These are phyloP conservation scores for Scedosporium minutisporum DNA, from an alignment of 2,329 filamentous ascomycete species.

Conservation along the genomic window DNA sequence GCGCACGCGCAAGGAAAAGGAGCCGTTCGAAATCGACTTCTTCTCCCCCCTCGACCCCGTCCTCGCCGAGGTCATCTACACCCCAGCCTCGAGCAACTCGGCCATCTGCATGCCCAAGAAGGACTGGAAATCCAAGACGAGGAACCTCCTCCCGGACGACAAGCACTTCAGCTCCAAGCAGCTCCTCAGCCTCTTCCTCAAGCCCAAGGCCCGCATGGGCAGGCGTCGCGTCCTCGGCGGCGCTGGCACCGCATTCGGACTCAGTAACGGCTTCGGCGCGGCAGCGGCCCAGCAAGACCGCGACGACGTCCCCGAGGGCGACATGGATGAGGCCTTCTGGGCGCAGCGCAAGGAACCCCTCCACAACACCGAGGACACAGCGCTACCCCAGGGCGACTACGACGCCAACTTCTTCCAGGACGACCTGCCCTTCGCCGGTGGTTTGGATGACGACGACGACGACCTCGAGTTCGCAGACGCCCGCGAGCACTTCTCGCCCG, in stretches of 20 bases:
- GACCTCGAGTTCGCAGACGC: slow-evolving; percentile 76
- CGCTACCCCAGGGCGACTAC: slow-evolving; percentile 65
- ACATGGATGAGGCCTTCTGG: slow-evolving; percentile 96
- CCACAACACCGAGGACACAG: slow-evolving; percentile 41
- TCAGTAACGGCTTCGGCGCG: slow-evolving; percentile 26
- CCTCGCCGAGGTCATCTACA: slow-evolving; percentile 70
- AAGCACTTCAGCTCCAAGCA: slow-evolving; percentile 97
- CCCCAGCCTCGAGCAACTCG: slow-evolving; percentile 67
- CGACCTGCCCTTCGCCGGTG: slow-evolving; percentile 61
- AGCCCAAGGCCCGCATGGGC: slow-evolving; percentile 80
- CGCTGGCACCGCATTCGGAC: slow-evolving; percentile 32
- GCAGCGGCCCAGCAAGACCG: slow-evolving; percentile 18
- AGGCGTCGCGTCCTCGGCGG: slow-evolving; percentile 37
- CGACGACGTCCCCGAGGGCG: slow-evolving; percentile 49
- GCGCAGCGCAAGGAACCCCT: slow-evolving; percentile 57
- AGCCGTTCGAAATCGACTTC: slow-evolving; percentile 93
- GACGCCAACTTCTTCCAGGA: slow-evolving; percentile 98
- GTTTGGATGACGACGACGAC: slow-evolving; percentile 49
- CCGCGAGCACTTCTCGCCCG: slow-evolving; percentile 66
- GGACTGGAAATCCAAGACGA: slow-evolving; percentile 88
- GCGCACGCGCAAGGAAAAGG: slow-evolving; percentile 82
- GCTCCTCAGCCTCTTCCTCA: slow-evolving; percentile 81
- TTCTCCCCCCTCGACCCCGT: slow-evolving; percentile 60
- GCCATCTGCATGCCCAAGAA: slow-evolving; percentile 82
- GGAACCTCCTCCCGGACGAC: slow-evolving; percentile 90